These are phyloP conservation scores for Xerocomellus intermedius DNA, from an alignment of 768 basidiomycete genomes.

Conservation along the genomic window DNA sequence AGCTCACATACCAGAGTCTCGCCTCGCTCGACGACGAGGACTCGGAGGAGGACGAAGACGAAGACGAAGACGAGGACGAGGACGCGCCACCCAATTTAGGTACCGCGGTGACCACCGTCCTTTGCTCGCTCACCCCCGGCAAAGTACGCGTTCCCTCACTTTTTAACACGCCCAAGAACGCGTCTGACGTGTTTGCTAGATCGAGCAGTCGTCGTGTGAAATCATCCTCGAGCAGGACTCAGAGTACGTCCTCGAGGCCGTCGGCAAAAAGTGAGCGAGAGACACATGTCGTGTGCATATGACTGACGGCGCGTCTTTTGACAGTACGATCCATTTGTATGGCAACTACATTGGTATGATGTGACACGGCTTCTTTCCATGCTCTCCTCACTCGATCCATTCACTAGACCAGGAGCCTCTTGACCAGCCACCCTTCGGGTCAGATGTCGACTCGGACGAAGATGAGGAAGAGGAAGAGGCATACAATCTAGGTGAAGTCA, in stretches of 20 bases:
- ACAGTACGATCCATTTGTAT: conserved; percentile 70
- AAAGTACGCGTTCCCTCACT: conserved; percentile 48
- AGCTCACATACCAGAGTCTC: conserved; percentile 54
- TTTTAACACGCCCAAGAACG: not conserved
- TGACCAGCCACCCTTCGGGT: conserved; percentile 50
- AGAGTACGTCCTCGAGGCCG: conserved; percentile 63
- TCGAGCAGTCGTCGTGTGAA: conserved; percentile 73
- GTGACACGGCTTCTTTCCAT: not conserved
- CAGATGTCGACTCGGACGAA: conserved; percentile 51
- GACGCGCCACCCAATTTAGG: conserved; percentile 38
- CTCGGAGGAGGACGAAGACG: conserved; percentile 30
- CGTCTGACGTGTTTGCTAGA: conserved; percentile 40
- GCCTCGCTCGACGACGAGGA: conserved; percentile 36
- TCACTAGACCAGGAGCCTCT: conserved; percentile 49
- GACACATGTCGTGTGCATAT: not conserved
- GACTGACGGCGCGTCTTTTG: conserved; percentile 9
- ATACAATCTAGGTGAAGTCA: conserved; percentile 70
- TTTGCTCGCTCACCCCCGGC: conserved; percentile 80
- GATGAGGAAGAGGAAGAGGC: conserved; percentile 41
- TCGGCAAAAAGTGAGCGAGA: conserved; percentile 74
- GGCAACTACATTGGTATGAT: conserved; percentile 79
- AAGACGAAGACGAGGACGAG: conserved; percentile 40
- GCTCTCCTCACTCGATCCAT: not conserved
- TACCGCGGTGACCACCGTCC: conserved; percentile 48
- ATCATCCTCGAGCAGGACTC: conserved; percentile 67